Percentiles rank a stretch among this genome's conserved stretches.
phyloP scores from a whole-genome alignment of 306 rosid species.

The Myrica gale region DNA sequence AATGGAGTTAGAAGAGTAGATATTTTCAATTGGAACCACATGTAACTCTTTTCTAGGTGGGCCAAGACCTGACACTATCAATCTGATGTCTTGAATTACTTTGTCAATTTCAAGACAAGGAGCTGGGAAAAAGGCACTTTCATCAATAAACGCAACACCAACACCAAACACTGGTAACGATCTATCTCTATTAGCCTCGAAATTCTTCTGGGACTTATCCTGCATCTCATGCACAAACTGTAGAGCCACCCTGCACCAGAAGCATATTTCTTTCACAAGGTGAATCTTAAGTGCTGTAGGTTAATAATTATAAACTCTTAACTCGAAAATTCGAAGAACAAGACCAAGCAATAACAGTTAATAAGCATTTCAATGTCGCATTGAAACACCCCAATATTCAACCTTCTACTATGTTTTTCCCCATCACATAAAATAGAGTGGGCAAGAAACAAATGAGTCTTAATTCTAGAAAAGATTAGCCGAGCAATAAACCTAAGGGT shows the following conservation, averaged over 20 bases:
- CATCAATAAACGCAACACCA: constrained; percentile 83
- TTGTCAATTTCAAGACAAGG: constrained; percentile 42
- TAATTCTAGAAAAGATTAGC: not conserved
- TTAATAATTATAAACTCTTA: too few species aligned
- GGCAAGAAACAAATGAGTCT: not conserved
- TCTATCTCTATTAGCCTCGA: constrained; percentile 85
- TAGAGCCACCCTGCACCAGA: constrained; percentile 63
- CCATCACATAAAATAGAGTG: not conserved
- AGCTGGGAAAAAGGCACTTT: constrained; percentile 45
- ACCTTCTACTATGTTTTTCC: not conserved
- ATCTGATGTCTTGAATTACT: constrained; percentile 43
- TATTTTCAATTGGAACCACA: constrained; percentile 61
- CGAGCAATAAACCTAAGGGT: not conserved
- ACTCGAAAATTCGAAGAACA: not conserved
- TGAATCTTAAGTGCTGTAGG: not conserved
- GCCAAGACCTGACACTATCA: constrained; percentile 51
- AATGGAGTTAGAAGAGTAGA: constrained; percentile 48
- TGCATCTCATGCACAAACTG: constrained; percentile 92
- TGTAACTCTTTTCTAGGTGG: constrained; percentile 67
- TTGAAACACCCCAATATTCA: not conserved
- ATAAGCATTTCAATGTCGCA: too few species aligned
- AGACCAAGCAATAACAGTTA: too few species aligned
- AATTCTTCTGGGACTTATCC: constrained; percentile 68
- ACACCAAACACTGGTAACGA: constrained; percentile 83
- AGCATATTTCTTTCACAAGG: not conserved